Conservation (phyloP, 768 basidiomycete genomes). For the Agaricus blazei region DNA sequence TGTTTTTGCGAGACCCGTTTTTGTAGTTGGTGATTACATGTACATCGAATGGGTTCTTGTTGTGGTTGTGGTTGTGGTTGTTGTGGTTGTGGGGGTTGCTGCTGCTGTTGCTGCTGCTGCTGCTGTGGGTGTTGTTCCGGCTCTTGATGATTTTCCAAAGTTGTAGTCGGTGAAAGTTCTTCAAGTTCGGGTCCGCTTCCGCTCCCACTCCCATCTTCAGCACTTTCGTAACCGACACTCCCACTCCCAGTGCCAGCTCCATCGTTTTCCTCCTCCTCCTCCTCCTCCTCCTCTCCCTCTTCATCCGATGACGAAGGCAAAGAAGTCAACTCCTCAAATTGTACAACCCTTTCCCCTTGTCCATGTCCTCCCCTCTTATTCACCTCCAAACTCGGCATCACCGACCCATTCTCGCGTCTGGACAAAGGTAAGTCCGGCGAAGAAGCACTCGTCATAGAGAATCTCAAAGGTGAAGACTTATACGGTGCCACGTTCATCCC, state of each 20-base stretch:
- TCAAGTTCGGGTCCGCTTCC: too few species aligned
- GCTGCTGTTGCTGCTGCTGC: too few species aligned
- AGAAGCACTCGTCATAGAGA: neutral
- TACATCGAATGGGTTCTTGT: neutral
- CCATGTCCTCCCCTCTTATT: too few species aligned
- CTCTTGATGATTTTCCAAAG: neutral
- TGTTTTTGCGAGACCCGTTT: neutral
- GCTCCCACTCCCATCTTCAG: neutral
- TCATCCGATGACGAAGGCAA: too few species aligned
- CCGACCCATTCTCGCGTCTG: neutral
- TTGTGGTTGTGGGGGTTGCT: too few species aligned
- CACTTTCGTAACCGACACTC: too few species aligned
- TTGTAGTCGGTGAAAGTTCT: neutral
- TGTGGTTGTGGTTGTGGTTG: neutral
- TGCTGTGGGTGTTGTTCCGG: neutral
- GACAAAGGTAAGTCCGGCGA: neutral
- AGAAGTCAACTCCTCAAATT: too few species aligned
- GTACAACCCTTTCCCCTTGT: too few species aligned
- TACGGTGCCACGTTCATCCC: neutral
- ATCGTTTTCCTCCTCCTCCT: too few species aligned
- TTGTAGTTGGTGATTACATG: neutral
- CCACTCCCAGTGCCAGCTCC: neutral
- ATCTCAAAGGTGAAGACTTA: slow-evolving; percentile 1
- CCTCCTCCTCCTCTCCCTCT: too few species aligned
- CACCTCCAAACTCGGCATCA: too few species aligned